These are phyloP conservation scores for Penicillium egyptiacum DNA, from an alignment of 495 filamentous ascomycete genomes.

Conservation along the genomic window DNA sequence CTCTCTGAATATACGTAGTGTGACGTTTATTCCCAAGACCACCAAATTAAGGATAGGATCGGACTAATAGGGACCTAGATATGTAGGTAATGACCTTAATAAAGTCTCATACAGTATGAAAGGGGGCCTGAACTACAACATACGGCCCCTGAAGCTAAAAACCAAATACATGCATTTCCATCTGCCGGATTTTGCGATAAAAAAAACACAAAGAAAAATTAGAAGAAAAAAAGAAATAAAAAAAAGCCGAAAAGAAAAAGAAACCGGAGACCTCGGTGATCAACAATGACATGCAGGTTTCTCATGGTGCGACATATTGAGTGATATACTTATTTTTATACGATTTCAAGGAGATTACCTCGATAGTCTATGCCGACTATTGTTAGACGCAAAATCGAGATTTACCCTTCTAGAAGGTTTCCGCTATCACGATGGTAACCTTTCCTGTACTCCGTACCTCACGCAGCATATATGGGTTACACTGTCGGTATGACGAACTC, in stretches of 20 bases:
- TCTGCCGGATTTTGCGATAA: slow-evolving; percentile 4
- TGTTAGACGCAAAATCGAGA: slow-evolving; percentile 15
- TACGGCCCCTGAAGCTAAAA: slow-evolving; percentile 8
- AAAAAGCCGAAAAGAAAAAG: neutral
- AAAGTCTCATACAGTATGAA: slow-evolving; percentile 14
- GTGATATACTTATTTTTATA: slow-evolving; percentile 10
- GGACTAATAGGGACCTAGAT: slow-evolving; percentile 7
- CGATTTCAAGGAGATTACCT: slow-evolving; percentile 13
- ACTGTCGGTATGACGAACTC: slow-evolving; percentile 1
- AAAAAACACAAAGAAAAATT: neutral
- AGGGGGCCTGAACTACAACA: slow-evolving; percentile 8
- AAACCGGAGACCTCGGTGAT: neutral
- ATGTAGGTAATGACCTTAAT: neutral
- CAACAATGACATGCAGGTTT: slow-evolving; percentile 22
- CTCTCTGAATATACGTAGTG: slow-evolving; percentile 1
- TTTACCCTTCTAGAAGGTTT: slow-evolving; percentile 31
- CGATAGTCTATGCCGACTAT: slow-evolving; percentile 29
- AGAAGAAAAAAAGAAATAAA: neutral
- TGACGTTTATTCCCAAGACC: neutral
- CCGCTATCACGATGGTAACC: neutral
- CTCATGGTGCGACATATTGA: slow-evolving; percentile 26
- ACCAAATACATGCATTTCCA: neutral
- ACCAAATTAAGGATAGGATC: slow-evolving; percentile 11
- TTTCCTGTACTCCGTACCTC: neutral
- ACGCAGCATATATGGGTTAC: slow-evolving; percentile 6